Percentiles rank a stretch among this genome's conserved stretches.
Conservation (phyloP, 1,139 yeast genomes). For the Saccharomycopsis hybrid region DNA sequence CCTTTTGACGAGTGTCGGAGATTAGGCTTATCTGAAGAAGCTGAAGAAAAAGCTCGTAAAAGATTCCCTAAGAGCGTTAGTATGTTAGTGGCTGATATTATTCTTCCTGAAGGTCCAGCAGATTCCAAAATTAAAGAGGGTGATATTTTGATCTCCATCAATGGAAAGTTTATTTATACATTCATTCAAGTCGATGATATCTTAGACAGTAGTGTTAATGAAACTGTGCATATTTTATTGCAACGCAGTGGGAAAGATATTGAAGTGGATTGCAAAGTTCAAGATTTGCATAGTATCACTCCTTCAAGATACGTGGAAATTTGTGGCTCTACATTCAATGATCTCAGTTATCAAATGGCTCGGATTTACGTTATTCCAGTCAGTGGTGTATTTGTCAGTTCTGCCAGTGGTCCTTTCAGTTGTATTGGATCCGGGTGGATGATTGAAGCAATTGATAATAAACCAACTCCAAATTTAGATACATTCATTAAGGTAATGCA, state of each 20-base stretch:
- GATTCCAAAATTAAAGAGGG: conserved; percentile 72
- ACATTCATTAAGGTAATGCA: conserved; percentile 74
- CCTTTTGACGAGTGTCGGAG: conserved; percentile 90
- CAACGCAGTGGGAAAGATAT: conserved; percentile 70
- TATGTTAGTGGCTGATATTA: conserved; percentile 72
- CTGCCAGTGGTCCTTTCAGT: conserved; percentile 73
- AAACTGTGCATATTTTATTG: conserved; percentile 48
- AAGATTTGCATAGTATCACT: conserved; percentile 73
- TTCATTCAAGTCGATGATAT: conserved; percentile 78
- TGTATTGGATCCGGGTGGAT: conserved; percentile 65
- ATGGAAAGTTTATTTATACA: conserved; percentile 58
- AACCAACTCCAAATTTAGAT: conserved; percentile 64
- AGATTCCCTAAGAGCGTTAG: conserved; percentile 72
- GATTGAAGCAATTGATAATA: conserved; percentile 68
- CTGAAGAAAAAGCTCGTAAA: conserved; percentile 62
- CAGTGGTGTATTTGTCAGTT: conserved; percentile 72
- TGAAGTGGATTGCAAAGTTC: conserved; percentile 47
- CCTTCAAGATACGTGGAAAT: conserved; percentile 77
- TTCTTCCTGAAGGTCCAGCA: conserved; percentile 84
- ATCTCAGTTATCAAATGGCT: conserved; percentile 82
- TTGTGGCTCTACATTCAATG: conserved; percentile 81
- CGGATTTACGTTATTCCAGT: conserved; percentile 78
- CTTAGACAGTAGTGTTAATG: conserved; percentile 63
- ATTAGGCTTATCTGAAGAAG: conserved; percentile 69
- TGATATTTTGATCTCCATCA: conserved; percentile 70